Evolutionary conservation across 1,284 basidiomycete species (phyloP), one percentile per base, ranked within the genome.

Genomic region (Microbotryum silenes-acaulis): DNA sequence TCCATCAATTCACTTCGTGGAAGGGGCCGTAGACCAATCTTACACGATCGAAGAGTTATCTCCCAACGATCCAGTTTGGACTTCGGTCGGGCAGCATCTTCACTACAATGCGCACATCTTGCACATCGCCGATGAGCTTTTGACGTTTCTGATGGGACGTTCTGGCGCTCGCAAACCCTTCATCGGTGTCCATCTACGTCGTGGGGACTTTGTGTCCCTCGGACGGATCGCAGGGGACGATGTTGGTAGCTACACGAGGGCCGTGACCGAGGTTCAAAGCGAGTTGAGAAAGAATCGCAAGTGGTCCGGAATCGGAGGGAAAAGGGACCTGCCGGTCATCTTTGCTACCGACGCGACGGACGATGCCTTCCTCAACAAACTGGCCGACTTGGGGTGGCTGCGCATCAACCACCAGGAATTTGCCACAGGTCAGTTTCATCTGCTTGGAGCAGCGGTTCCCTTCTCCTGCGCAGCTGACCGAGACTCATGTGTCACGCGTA

Each of bases 291-390:
- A 21, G n/a, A 53, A 53, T n/a, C 42, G 33, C 16, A 18, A 21
- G n/a, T 31, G 33, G 50, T 50, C 23, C 25, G 51, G 42, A 54
- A 45, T 45, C 16, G 59, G 16, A 6, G 51, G 8, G 25, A 56
- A 29, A 9, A 31, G 12, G 16, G 47, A 57, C 12, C 18, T 66
- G 9, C 61, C 59, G 3, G 62, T 68, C 21, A 4, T 68, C 9
- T 65, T 68, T 25, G 54, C 66, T 4, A 68, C 64, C 14, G 66
- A 68, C 18, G 49, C 31, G 29, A 64, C 61, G 57, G 66, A 68
- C 56, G 56, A 61, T 2, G n/a, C 44, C 9, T 63, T 68, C 45
- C 46, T 68, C 49, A 44, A 52, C 21, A 62, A 63, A 52, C 21
- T 68, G 18, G 12, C 16, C 4, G 58, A 61, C 33, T 23, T 63